Percentiles rank a stretch among this genome's conserved stretches.
Conservation (phyloP, 371 early-diverging fungal species). For the Mortierella polycephala region DNA sequence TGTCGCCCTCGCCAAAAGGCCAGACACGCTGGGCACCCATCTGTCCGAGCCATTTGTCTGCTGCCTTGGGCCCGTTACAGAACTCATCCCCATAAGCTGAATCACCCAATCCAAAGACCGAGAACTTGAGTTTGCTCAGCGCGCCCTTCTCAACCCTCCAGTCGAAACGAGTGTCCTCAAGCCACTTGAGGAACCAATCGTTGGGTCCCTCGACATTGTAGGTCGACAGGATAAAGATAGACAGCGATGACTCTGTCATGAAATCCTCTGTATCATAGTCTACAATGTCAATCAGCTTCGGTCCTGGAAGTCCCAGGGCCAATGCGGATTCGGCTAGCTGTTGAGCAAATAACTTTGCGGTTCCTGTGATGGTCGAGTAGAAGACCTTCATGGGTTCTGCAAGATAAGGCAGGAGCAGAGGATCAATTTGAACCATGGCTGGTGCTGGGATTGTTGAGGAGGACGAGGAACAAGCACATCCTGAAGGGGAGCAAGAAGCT, state of each 20-base stretch:
- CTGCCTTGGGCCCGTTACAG: slow-evolving; percentile 65
- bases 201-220: slow-evolving; percentile 81
- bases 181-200: slow-evolving; percentile 79
- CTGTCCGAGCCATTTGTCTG: slow-evolving; percentile 71
- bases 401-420: slow-evolving; percentile 32
- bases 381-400: slow-evolving; percentile 56
- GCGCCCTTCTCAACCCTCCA: slow-evolving; percentile 73
- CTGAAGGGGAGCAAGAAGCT: not conserved
- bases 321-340: slow-evolving; percentile 34
- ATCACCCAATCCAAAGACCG: slow-evolving; percentile 83
- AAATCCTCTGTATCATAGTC: slow-evolving; percentile 81
- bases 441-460: not conserved
- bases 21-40: slow-evolving; percentile 79
- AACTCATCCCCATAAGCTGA: slow-evolving; percentile 77
- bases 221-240: slow-evolving; percentile 75
- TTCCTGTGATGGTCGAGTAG: slow-evolving; percentile 58
- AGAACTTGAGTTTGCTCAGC: slow-evolving; percentile 69
- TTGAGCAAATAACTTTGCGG: slow-evolving; percentile 54
- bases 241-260: slow-evolving; percentile 65
- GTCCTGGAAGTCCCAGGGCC: slow-evolving; percentile 30
- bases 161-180: slow-evolving; percentile 75
- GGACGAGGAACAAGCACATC: slow-evolving; percentile 29
- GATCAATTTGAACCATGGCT: slow-evolving; percentile 20
- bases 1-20: slow-evolving; percentile 76
- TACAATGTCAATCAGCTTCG: slow-evolving; percentile 66